phyloP scores from a whole-genome alignment of 352 stramenopile species.

The Albugo laibachii region DNA sequence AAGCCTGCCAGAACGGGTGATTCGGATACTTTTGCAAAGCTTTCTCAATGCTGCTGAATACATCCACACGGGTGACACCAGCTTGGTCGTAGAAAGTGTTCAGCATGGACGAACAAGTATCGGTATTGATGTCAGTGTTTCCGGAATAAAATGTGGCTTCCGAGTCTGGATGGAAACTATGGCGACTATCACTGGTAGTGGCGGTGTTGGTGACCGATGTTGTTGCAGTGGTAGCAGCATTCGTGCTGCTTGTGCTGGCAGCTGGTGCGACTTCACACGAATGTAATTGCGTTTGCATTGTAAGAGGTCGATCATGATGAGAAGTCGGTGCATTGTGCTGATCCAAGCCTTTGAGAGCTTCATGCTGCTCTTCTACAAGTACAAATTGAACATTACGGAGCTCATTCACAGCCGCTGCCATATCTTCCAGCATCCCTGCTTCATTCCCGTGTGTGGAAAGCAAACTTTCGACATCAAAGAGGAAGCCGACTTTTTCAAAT shows the following conservation, averaged over 20 bases:
- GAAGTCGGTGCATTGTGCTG: not conserved
- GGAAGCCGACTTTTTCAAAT: constrained; percentile 55
- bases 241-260: constrained; percentile 5
- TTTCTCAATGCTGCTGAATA: constrained; percentile 57
- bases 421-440: constrained; percentile 88
- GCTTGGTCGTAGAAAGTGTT: constrained; percentile 3
- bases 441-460: constrained; percentile 90
- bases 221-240: constrained; percentile 11
- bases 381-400: constrained; percentile 55
- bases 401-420: constrained; percentile 53
- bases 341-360: constrained; percentile 4
- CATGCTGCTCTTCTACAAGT: constrained; percentile 53
- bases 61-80: constrained; percentile 62
- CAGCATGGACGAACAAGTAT: no score
- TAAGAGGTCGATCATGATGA: constrained; percentile 1
- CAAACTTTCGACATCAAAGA: constrained; percentile 84
- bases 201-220: constrained; percentile 12
- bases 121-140: no score
- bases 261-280: constrained; percentile 2
- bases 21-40: constrained; percentile 18
- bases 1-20: no score
- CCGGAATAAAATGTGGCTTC: no score
- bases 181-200: constrained; percentile 12
- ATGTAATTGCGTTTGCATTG: constrained; percentile 15
- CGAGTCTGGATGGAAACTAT: constrained; percentile 17